Evolutionary conservation across 2,329 filamentous ascomycete genomes (phyloP).

Genomic region (Sarocladium kiliense): DNA sequence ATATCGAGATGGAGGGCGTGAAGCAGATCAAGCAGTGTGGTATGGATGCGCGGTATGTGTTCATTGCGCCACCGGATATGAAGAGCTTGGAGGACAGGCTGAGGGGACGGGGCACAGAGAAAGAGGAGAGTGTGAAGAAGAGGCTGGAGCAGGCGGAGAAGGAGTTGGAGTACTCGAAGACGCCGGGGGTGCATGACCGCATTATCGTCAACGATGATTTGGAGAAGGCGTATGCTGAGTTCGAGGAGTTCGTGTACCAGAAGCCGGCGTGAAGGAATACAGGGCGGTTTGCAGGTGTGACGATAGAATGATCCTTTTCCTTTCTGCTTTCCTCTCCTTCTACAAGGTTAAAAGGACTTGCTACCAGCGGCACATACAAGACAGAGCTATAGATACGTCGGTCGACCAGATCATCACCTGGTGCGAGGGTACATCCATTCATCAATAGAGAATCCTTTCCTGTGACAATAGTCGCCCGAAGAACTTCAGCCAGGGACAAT

Average conservation of each 20-base stretch:
- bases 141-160: constrained; percentile 65
- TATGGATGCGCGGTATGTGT: constrained; percentile 74
- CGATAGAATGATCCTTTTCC: background rate
- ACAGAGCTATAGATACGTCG: too few relatives aligned
- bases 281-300: background rate
- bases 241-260: constrained; percentile 46
- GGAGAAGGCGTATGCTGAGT: constrained; percentile 45
- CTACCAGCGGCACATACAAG: background rate
- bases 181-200: constrained; percentile 47
- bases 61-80: constrained; percentile 74
- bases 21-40: constrained; percentile 82
- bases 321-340: background rate
- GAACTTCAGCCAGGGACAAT: too few relatives aligned
- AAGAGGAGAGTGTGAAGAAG: constrained; percentile 64
- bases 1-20: constrained; percentile 97
- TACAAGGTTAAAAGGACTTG: background rate
- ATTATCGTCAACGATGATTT: constrained; percentile 39
- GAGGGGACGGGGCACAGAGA: constrained; percentile 72
- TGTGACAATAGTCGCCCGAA: too few relatives aligned
- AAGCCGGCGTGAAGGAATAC: background rate
- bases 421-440: too few relatives aligned
- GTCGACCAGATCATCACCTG: too few relatives aligned
- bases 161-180: constrained; percentile 69
- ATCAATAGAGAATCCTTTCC: too few relatives aligned
- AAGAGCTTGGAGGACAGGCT: constrained; percentile 70